Conservation (phyloP, 225 moss, liverwort and hornwort genomes). For the Physcomitrellopsis africana region DNA sequence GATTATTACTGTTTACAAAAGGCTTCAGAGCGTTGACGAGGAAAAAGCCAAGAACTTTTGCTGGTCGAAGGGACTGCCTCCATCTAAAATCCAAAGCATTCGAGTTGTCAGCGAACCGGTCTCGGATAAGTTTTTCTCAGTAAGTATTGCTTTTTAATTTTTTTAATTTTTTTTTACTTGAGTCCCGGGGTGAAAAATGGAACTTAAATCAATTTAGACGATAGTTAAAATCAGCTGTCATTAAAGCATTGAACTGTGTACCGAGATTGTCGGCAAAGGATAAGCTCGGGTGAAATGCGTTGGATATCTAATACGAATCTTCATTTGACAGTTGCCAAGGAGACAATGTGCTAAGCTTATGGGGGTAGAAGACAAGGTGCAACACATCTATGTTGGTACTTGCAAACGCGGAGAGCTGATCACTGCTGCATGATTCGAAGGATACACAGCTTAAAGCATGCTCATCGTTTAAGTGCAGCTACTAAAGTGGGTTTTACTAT, state of each 20-base stretch:
- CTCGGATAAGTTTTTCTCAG: conserved; percentile 65
- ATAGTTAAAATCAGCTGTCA: not conserved
- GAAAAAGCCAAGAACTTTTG: conserved; percentile 65
- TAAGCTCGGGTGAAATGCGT: not conserved
- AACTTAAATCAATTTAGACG: not conserved
- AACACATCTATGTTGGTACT: conserved; percentile 69
- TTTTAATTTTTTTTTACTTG: too few species aligned
- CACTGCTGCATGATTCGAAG: conserved; percentile 33
- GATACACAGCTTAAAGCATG: not conserved
- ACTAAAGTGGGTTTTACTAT: conserved; percentile 12
- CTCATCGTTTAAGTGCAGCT: not conserved
- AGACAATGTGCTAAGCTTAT: conserved; percentile 82
- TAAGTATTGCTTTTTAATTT: conserved; percentile 28
- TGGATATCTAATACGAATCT: conserved; percentile 5
- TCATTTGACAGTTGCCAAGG: conserved; percentile 72
- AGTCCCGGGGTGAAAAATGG: not conserved
- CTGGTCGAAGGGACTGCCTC: conserved; percentile 65
- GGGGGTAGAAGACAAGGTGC: conserved; percentile 56
- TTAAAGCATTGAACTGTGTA: not conserved
- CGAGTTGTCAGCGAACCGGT: conserved; percentile 62
- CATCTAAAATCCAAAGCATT: conserved; percentile 60
- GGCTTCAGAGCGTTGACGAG: conserved; percentile 60
- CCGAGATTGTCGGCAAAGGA: not conserved
- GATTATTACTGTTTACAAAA: conserved; percentile 63
- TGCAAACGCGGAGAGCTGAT: conserved; percentile 75